Conservation (phyloP, 2,329 filamentous ascomycete species). For the Claviceps maximensis region DNA sequence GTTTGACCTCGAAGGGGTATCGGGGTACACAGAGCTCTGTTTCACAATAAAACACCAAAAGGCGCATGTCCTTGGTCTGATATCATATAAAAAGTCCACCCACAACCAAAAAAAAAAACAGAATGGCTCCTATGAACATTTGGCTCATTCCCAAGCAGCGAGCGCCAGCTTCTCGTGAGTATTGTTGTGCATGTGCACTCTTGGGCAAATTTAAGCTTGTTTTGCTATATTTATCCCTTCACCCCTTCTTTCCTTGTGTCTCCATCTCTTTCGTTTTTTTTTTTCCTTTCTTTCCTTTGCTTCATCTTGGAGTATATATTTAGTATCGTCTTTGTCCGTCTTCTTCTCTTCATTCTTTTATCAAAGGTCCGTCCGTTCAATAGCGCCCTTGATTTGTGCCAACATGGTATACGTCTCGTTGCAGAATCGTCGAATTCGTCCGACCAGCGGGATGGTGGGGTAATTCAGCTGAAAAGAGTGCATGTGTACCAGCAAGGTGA, state of each 20-base stretch:
- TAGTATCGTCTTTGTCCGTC: neutral
- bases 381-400: slow-evolving; percentile 16
- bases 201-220: no score
- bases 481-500: slow-evolving; percentile 52
- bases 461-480: slow-evolving; percentile 50
- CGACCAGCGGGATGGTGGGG: slow-evolving; percentile 43
- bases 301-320: neutral
- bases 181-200: no score
- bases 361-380: slow-evolving; percentile 20
- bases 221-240: no score
- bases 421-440: slow-evolving; percentile 23
- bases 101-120: no score
- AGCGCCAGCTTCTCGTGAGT: no score
- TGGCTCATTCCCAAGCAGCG: no score
- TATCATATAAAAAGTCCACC: no score
- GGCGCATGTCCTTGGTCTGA: no score
- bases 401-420: slow-evolving; percentile 19
- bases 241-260: neutral
- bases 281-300: neutral
- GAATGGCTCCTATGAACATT: no score
- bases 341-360: neutral
- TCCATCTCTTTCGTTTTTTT: neutral
- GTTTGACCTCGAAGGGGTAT: no score
- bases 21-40: no score
- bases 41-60: no score